phyloP scores from a whole-genome alignment of 345 rosid species.

The Iberis pinnata region DNA sequence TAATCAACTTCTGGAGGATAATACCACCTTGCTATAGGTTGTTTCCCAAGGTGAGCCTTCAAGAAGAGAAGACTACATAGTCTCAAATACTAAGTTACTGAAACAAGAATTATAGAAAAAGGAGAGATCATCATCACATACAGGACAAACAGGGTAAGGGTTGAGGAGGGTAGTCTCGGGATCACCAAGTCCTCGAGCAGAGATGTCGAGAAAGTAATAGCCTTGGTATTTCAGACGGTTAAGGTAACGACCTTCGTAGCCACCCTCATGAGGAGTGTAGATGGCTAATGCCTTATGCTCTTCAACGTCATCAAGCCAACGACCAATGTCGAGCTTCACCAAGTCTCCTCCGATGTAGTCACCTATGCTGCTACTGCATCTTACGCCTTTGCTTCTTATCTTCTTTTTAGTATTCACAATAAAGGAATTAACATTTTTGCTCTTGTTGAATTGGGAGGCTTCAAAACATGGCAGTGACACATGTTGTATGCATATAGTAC shows the following conservation, averaged over 20 bases:
- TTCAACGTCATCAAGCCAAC: slow-evolving; percentile 80
- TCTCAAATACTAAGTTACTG: neutral
- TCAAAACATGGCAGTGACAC: slow-evolving; percentile 21
- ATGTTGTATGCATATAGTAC: slow-evolving; percentile 35
- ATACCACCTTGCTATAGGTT: slow-evolving; percentile 95
- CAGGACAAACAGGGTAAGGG: slow-evolving; percentile 87
- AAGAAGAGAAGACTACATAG: slow-evolving; percentile 1
- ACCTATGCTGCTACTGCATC: slow-evolving; percentile 34
- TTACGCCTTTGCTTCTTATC: slow-evolving; percentile 24
- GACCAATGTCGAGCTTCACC: slow-evolving; percentile 54
- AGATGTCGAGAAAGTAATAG: slow-evolving; percentile 83
- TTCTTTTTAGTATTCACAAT: slow-evolving; percentile 17
- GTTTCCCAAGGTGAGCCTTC: slow-evolving; percentile 86
- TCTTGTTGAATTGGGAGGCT: slow-evolving; percentile 13
- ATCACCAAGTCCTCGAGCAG: slow-evolving; percentile 93
- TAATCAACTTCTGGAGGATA: slow-evolving; percentile 89
- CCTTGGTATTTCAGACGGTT: slow-evolving; percentile 62
- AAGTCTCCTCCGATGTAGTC: slow-evolving; percentile 89
- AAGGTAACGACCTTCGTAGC: slow-evolving; percentile 85
- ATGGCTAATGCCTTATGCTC: slow-evolving; percentile 80
- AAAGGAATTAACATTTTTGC: neutral
- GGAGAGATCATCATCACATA: slow-evolving; percentile 19
- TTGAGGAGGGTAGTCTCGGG: slow-evolving; percentile 88
- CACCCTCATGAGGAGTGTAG: slow-evolving; percentile 91
- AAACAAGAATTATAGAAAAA: neutral